phyloP scores from a whole-genome alignment of 2,329 filamentous ascomycete genomes.

The Periconia digitata region DNA sequence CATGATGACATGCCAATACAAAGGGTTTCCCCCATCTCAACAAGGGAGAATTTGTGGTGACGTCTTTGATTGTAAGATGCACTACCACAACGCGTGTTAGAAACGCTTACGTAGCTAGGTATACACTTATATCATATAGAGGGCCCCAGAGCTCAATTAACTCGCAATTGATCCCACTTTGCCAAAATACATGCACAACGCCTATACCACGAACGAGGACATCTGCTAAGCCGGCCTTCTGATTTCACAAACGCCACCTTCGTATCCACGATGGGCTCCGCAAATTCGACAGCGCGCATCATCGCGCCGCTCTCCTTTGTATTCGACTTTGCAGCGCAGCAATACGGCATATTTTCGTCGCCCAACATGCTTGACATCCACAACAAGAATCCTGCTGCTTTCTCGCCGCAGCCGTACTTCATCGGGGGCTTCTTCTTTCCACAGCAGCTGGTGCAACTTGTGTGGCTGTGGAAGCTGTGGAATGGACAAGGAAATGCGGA shows the following conservation, averaged over 20 bases:
- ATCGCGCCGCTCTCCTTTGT: slow-evolving; percentile 58
- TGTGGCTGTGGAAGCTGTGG: slow-evolving; percentile 60
- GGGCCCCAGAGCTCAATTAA: too few species aligned
- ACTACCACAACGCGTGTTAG: too few species aligned
- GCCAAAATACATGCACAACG: too few species aligned
- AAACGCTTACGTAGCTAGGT: too few species aligned
- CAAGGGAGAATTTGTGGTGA: neutral
- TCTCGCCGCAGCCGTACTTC: slow-evolving; percentile 60
- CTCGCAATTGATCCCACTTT: too few species aligned
- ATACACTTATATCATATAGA: too few species aligned
- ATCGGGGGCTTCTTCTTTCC: slow-evolving; percentile 64
- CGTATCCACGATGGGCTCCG: slow-evolving; percentile 53
- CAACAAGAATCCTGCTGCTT: slow-evolving; percentile 60
- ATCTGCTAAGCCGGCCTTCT: neutral
- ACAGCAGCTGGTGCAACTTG: slow-evolving; percentile 60
- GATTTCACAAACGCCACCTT: too few species aligned
- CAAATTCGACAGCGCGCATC: slow-evolving; percentile 56
- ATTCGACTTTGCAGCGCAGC: slow-evolving; percentile 60
- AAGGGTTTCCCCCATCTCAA: too few species aligned
- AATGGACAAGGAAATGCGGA: slow-evolving; percentile 48
- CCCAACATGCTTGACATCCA: slow-evolving; percentile 64
- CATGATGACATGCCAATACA: too few species aligned
- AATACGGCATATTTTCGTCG: slow-evolving; percentile 59
- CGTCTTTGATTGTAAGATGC: neutral
- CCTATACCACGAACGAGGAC: neutral